Base-by-base conservation (phyloP, 2,329 filamentous ascomycete genomes). In the Phialophora tarda region DNA sequence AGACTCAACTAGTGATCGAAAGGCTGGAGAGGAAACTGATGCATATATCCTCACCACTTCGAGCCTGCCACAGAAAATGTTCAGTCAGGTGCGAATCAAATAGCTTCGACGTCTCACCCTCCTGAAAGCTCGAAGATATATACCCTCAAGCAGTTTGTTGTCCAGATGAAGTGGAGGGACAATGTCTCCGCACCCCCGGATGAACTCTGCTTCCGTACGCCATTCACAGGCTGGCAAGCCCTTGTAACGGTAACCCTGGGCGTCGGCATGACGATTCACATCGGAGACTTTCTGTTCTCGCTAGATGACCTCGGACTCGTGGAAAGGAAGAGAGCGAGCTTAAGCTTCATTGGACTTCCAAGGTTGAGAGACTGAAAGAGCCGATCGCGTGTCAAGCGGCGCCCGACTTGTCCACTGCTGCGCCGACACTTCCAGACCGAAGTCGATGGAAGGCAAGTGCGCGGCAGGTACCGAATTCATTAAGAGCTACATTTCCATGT, bases 111-210 rank as follows among this genome's bases (percentile, higher is more conserved):
- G 38, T n/a, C 17, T 17, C 17, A n/a, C 2, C 34, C 34, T 34
- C 14, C 4, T 41, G 14, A 17, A 6, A 17, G 6, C 38, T 44
- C 5, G 38, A 44, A 8, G 21, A 44, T 44, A 44, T 21, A 44
- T n/a, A 0, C 17, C 38, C 17, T 44, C 38, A 5, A 44, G 17
- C 5, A 44, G 38, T 21, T 21, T 8, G 17, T 44, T 44, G 30
- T 41, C n/a, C 23, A 58, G 30, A 23, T 50, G 21, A 24, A 54
- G 14, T 5, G 23, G 50, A 11, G 26, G 23, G 47, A 23, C 24
- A 54, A 54, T 34, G 48, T 61, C 59, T 61, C 48, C 59, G 59
- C 59, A 28, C 28, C 21, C 17, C 28, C 59, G 59, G 59, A 54
- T 10, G 48, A 53, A 62, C 17, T 44, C 38, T 44, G 38, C 38